A percentile compares a stretch with the other conserved stretches of the same genome.
These are phyloP conservation scores for Scleromitrula shiraiana DNA, from an alignment of 2,329 filamentous ascomycete species.

Conservation along the genomic window DNA sequence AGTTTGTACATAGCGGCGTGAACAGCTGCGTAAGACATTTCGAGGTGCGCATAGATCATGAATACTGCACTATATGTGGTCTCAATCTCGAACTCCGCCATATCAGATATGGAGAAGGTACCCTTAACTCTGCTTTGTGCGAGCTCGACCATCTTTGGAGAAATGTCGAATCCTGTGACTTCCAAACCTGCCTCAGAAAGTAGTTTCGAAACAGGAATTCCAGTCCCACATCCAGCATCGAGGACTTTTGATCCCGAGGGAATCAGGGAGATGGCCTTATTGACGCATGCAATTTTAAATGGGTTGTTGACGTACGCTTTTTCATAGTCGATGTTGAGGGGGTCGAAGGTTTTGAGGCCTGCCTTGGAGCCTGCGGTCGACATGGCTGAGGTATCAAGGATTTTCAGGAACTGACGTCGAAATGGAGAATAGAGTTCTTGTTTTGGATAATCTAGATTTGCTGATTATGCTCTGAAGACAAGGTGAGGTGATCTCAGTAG, in stretches of 20 bases:
- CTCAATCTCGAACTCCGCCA: slow-evolving; percentile 17
- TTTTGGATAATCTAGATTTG: too few species aligned
- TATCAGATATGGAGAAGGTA: slow-evolving; percentile 13
- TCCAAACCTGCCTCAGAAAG: slow-evolving; percentile 19
- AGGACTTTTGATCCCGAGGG: slow-evolving; percentile 13
- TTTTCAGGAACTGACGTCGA: background rate
- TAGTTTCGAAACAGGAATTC: slow-evolving; percentile 25
- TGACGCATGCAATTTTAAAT: background rate
- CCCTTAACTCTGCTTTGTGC: slow-evolving; percentile 11
- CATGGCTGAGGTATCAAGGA: background rate
- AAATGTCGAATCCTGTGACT: slow-evolving; percentile 25
- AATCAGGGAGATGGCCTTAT: background rate
- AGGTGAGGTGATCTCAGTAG: too few species aligned
- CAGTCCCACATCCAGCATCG: slow-evolving; percentile 31
- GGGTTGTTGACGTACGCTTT: slow-evolving; percentile 5
- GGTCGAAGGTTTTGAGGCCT: slow-evolving; percentile 16
- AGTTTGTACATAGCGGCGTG: slow-evolving; percentile 21
- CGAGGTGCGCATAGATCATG: slow-evolving; percentile 27
- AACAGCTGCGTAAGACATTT: slow-evolving; percentile 24
- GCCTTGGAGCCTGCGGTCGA: slow-evolving; percentile 16
- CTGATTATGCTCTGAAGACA: too few species aligned
- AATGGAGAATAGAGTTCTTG: background rate
- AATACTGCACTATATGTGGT: slow-evolving; percentile 24
- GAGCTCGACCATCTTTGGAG: slow-evolving; percentile 26
- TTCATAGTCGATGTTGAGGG: slow-evolving; percentile 9